These are phyloP conservation scores for Chaetomium globosum DNA, from an alignment of 2,329 filamentous ascomycete genomes.

Conservation along the genomic window DNA sequence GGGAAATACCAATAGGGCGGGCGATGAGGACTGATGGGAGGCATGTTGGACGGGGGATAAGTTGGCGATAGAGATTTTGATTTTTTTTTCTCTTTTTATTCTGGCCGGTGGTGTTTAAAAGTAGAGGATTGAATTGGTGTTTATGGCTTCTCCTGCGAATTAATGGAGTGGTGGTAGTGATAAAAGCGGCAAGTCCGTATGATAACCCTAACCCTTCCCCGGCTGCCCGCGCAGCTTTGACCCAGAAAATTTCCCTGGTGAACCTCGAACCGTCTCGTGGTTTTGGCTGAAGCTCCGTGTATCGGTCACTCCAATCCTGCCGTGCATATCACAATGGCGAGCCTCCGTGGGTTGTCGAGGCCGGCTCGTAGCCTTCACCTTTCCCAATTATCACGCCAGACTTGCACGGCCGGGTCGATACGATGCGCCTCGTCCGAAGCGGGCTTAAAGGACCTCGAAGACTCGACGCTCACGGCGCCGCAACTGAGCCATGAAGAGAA, in stretches of 20 bases:
- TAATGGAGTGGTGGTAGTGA: not conserved
- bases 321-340: slow-evolving; percentile 33
- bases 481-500: slow-evolving; percentile 46
- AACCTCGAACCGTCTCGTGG: slow-evolving; percentile 22
- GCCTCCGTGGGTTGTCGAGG: slow-evolving; percentile 36
- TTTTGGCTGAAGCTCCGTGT: slow-evolving; percentile 30
- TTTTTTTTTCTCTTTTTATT: not conserved
- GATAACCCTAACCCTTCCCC: slow-evolving; percentile 32
- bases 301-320: slow-evolving; percentile 17
- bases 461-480: slow-evolving; percentile 53
- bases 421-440: slow-evolving; percentile 54
- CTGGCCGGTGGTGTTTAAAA: slow-evolving; percentile 2
- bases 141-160: not conserved
- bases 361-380: slow-evolving; percentile 34
- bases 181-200: no score
- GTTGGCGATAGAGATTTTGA: not conserved
- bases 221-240: slow-evolving; percentile 11
- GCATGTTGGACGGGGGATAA: not conserved
- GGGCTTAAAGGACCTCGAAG: slow-evolving; percentile 54
- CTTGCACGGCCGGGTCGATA: slow-evolving; percentile 37
- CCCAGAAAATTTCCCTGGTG: slow-evolving; percentile 30
- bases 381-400: slow-evolving; percentile 33
- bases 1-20: slow-evolving; percentile 47
- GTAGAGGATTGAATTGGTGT: slow-evolving; percentile 15
- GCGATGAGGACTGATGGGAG: slow-evolving; percentile 39